phyloP scores from a whole-genome alignment of 176 grass and related monocot genomes.

The Dactylis glomerata region DNA sequence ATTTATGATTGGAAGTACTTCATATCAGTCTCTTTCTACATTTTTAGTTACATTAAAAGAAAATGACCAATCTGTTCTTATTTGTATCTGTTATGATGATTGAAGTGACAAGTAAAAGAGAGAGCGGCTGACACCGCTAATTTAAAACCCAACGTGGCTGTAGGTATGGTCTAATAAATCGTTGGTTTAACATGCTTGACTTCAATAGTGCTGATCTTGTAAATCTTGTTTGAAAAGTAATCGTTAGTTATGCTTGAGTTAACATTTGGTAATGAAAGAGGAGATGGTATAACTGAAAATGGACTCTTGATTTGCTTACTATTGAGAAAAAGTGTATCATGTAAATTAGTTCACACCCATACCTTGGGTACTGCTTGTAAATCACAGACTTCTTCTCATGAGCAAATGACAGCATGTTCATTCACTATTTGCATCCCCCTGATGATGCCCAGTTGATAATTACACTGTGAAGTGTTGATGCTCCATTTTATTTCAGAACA shows the following conservation, averaged over 20 bases:
- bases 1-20: not conserved
- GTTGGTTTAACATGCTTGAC: not conserved
- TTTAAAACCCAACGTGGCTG: not conserved
- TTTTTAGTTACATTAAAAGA: not conserved
- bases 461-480: not conserved
- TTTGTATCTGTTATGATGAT: not conserved
- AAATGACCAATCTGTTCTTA: not conserved
- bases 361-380: not conserved
- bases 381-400: not conserved
- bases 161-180: not conserved
- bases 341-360: not conserved
- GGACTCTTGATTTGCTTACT: not conserved
- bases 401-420: not conserved
- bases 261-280: not conserved
- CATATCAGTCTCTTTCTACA: not conserved
- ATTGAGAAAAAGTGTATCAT: not conserved
- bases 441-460: constrained; percentile 11
- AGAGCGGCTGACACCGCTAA: not conserved
- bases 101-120: not conserved
- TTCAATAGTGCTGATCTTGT: not conserved
- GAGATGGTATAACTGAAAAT: not conserved
- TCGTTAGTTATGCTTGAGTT: constrained; percentile 1
- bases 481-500: not conserved
- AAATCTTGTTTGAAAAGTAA: constrained; percentile 4
- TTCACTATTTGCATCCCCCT: not conserved